A percentile compares a stretch with the other conserved stretches of the same genome.
These are phyloP conservation scores for Ceratocystis ficicola DNA, from an alignment of 2,329 filamentous ascomycete genomes.

Conservation along the genomic window DNA sequence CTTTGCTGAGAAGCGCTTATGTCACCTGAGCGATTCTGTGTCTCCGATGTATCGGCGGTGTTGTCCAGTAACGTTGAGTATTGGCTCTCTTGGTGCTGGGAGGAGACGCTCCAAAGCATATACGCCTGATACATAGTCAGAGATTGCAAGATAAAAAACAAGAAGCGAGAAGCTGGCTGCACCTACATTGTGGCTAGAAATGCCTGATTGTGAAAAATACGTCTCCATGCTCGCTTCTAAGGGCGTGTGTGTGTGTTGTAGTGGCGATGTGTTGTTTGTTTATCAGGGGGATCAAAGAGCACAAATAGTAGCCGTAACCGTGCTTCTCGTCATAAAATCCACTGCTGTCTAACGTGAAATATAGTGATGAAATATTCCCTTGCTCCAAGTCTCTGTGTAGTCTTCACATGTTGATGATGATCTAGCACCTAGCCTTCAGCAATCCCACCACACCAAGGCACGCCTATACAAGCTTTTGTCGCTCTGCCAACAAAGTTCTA, in stretches of 20 bases:
- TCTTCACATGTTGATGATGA: slow-evolving; percentile 8
- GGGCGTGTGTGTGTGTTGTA: slow-evolving; percentile 31
- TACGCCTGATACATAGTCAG: slow-evolving; percentile 45
- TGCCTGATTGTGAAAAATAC: slow-evolving; percentile 51
- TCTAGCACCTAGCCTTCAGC: background rate
- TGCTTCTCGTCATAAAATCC: too few species aligned
- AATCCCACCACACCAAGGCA: background rate
- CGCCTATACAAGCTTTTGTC: background rate
- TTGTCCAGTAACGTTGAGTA: slow-evolving; percentile 29
- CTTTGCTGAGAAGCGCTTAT: slow-evolving; percentile 22
- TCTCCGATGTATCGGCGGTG: slow-evolving; percentile 27
- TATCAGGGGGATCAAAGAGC: background rate
- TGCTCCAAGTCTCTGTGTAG: too few species aligned
- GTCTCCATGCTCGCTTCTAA: slow-evolving; percentile 24
- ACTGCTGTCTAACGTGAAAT: too few species aligned
- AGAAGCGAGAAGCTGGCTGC: background rate
- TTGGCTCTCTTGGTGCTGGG: slow-evolving; percentile 38
- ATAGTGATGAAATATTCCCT: too few species aligned
- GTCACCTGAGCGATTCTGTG: slow-evolving; percentile 27
- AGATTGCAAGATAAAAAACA: background rate
- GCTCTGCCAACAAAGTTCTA: slow-evolving; percentile 9
- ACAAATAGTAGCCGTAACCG: background rate
- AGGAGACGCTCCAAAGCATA: slow-evolving; percentile 60
- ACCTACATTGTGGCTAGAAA: slow-evolving; percentile 58
- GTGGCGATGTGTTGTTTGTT: background rate